These are phyloP conservation scores for Ascochyta clinopodiicola DNA, from an alignment of 2,329 filamentous ascomycete genomes.

Conservation along the genomic window DNA sequence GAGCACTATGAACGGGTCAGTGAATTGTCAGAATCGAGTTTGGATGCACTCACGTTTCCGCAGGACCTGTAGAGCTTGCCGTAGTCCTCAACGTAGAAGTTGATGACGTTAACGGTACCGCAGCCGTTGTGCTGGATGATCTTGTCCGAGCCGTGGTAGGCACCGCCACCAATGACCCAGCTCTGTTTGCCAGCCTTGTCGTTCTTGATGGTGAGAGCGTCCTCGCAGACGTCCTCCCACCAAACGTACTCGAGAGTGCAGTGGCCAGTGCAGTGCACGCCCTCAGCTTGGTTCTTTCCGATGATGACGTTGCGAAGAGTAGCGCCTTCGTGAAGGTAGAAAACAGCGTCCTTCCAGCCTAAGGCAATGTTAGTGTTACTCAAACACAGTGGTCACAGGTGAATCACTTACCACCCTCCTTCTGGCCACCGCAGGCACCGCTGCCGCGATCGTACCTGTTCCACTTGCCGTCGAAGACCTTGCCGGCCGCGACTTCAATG, in stretches of 20 bases:
- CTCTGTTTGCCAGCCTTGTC: slow-evolving; percentile 37
- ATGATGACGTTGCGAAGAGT: slow-evolving; percentile 62
- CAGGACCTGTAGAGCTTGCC: slow-evolving; percentile 55
- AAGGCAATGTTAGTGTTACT: neutral
- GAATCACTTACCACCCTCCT: slow-evolving; percentile 25
- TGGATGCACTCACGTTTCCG: slow-evolving; percentile 40
- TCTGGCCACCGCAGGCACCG: slow-evolving; percentile 32
- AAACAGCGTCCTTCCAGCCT: slow-evolving; percentile 55
- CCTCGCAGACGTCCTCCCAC: slow-evolving; percentile 52
- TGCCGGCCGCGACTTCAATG: slow-evolving; percentile 32
- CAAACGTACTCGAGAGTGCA: slow-evolving; percentile 56
- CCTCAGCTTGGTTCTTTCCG: slow-evolving; percentile 58
- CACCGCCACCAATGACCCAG: slow-evolving; percentile 52
- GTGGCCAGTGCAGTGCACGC: slow-evolving; percentile 57
- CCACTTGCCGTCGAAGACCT: slow-evolving; percentile 34
- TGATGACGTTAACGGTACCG: slow-evolving; percentile 47
- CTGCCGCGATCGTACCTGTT: slow-evolving; percentile 35
- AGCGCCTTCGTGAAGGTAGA: slow-evolving; percentile 58
- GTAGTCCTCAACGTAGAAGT: slow-evolving; percentile 44
- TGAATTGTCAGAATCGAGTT: neutral
- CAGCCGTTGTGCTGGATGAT: slow-evolving; percentile 51
- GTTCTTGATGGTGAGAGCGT: slow-evolving; percentile 44
- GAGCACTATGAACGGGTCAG: slow-evolving; percentile 39
- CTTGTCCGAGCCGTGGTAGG: slow-evolving; percentile 47
- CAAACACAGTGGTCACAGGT: neutral